These are phyloP conservation scores for Bauhinia variegata DNA, from an alignment of 306 rosid genomes.

Conservation along the genomic window DNA sequence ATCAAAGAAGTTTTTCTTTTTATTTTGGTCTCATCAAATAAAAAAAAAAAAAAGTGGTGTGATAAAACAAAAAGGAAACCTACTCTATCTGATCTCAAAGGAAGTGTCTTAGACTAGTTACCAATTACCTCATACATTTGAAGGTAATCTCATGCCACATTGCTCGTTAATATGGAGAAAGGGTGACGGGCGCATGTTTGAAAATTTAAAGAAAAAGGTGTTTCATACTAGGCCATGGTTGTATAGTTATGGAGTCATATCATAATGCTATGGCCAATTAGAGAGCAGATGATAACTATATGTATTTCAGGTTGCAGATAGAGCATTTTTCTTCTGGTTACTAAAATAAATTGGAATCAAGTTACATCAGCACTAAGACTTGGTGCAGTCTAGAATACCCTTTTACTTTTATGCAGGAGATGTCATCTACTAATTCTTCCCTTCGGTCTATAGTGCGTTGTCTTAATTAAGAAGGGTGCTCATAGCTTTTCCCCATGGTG, in stretches of 20 bases:
- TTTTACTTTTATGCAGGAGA: conserved; percentile 39
- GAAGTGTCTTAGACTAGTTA: conserved; percentile 3
- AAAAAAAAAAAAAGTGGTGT: conserved; percentile 2
- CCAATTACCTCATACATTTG: conserved; percentile 7
- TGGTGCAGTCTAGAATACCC: not conserved
- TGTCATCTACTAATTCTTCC: conserved; percentile 1
- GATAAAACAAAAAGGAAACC: not conserved
- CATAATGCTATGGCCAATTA: conserved; percentile 7
- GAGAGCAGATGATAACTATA: conserved; percentile 8
- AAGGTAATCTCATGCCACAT: conserved; percentile 15
- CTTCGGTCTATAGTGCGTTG: not conserved
- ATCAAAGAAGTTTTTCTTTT: too few species aligned
- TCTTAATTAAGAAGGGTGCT: too few species aligned
- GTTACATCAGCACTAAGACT: too few species aligned
- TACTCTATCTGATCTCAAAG: not conserved
- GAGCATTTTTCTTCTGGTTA: too few species aligned
- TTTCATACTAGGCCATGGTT: not conserved
- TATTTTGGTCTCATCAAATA: not conserved
- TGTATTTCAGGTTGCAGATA: not conserved
- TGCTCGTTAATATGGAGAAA: conserved; percentile 9
- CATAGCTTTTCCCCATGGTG: too few species aligned
- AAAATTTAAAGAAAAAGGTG: not conserved
- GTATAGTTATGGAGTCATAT: conserved; percentile 28
- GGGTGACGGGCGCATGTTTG: conserved; percentile 3
- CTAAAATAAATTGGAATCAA: too few species aligned